These are phyloP conservation scores for Lycium barbarum DNA, from an alignment of 257 asterid genomes.

Conservation along the genomic window DNA sequence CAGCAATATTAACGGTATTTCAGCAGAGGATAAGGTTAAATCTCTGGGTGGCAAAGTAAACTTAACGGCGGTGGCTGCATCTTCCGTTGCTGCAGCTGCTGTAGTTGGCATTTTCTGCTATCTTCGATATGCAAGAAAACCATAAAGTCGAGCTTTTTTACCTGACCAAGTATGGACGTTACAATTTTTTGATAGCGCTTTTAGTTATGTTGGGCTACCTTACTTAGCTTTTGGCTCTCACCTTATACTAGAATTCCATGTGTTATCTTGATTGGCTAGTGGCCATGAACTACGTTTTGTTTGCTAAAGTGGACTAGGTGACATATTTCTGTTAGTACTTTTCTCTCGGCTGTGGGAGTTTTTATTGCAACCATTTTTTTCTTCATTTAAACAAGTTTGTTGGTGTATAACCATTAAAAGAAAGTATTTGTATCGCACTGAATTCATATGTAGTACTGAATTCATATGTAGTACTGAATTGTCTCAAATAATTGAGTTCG, in stretches of 20 bases:
- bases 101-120: constrained; percentile 51
- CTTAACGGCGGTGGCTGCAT: constrained; percentile 52
- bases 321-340: not conserved
- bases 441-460: not conserved
- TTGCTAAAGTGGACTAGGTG: too few relatives aligned
- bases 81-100: constrained; percentile 56
- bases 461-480: not conserved
- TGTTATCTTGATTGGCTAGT: constrained; percentile 17
- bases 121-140: constrained; percentile 46
- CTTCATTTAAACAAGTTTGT: constrained; percentile 11
- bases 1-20: constrained; percentile 39
- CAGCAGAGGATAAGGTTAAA: constrained; percentile 28
- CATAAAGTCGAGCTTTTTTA: constrained; percentile 33
- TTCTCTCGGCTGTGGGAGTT: not conserved
- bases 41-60: constrained; percentile 42
- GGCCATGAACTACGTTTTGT: not conserved
- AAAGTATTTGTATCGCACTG: not conserved
- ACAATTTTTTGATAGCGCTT: constrained; percentile 61
- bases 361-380: not conserved
- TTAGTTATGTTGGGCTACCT: constrained; percentile 34
- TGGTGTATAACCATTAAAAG: constrained; percentile 10
- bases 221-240: constrained; percentile 37
- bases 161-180: constrained; percentile 38
- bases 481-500: constrained; percentile 2
- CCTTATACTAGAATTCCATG: constrained; percentile 30